Conservation (phyloP, 495 filamentous ascomycete species). For the Penicillium odoratum region DNA sequence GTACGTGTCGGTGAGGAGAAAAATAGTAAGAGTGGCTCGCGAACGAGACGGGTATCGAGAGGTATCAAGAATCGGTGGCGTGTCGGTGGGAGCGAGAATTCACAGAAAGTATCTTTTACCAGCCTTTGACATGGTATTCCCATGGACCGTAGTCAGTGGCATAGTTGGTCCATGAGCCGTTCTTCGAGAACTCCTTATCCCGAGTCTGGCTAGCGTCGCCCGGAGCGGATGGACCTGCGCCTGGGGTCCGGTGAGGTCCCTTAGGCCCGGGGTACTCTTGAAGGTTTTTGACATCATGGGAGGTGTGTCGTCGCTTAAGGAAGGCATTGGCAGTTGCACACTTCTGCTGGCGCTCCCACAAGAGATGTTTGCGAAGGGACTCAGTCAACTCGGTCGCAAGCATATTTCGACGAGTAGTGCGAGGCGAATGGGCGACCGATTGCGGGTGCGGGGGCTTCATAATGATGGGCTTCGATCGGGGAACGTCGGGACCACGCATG, state of each 20-base stretch:
- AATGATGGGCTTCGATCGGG: conserved; percentile 84
- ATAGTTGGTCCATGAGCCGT: conserved; percentile 64
- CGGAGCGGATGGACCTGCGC: conserved; percentile 14
- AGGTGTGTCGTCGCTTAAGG: conserved; percentile 87
- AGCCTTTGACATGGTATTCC: conserved; percentile 71
- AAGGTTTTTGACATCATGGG: conserved; percentile 82
- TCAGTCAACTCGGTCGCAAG: conserved; percentile 88
- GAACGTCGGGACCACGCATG: conserved; percentile 71
- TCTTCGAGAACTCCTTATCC: conserved; percentile 53
- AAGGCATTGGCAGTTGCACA: conserved; percentile 84
- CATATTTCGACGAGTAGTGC: conserved; percentile 96
- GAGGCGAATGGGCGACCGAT: conserved; percentile 76
- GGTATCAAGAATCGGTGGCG: conserved; percentile 1
- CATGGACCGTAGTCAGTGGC: conserved; percentile 60
- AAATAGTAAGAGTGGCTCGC: background rate
- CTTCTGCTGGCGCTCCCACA: conserved; percentile 89
- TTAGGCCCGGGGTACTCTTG: conserved; percentile 65
- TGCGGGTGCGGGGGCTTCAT: conserved; percentile 55
- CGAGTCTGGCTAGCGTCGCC: conserved; percentile 26
- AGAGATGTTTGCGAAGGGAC: conserved; percentile 72
- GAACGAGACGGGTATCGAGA: conserved; percentile 6
- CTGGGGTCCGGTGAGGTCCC: conserved; percentile 27
- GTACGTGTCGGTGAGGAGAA: conserved; percentile 35
- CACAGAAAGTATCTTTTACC: conserved; percentile 44
- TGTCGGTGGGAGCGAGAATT: background rate